Percentiles rank a stretch among this genome's conserved stretches.
These are phyloP conservation scores for Ceratobasidium sp. DNA, from an alignment of 1,284 basidiomycete genomes.

Conservation along the genomic window DNA sequence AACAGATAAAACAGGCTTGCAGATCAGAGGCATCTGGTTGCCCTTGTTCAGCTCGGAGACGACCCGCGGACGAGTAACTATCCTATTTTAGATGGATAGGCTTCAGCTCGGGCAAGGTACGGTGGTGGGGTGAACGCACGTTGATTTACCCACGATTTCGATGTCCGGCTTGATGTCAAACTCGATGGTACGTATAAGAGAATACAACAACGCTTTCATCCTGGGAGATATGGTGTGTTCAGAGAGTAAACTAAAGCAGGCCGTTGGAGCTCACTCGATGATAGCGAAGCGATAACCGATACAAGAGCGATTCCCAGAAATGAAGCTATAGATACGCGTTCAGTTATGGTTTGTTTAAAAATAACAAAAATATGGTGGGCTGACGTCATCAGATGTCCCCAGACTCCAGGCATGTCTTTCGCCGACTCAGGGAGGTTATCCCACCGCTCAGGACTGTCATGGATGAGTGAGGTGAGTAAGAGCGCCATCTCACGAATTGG, in stretches of 20 bases:
- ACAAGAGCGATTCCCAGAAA: not conserved
- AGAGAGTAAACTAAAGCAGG: not conserved
- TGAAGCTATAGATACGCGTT: not conserved
- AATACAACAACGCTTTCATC: constrained; percentile 36
- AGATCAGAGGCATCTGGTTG: constrained; percentile 34
- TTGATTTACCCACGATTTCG: constrained; percentile 17
- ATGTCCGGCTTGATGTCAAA: constrained; percentile 21
- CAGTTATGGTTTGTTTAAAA: not conserved
- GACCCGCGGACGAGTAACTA: constrained; percentile 41
- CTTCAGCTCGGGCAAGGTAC: not conserved
- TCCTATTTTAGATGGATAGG: not conserved
- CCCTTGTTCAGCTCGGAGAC: constrained; percentile 30
- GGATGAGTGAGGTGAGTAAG: not conserved
- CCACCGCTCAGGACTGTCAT: constrained; percentile 47
- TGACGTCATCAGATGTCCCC: constrained; percentile 43
- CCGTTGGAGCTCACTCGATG: constrained; percentile 21
- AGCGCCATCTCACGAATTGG: not conserved
- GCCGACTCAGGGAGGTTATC: constrained; percentile 38
- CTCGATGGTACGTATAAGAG: constrained; percentile 27
- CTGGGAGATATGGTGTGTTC: not conserved
- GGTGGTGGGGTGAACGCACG: not conserved
- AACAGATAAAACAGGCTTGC: not conserved
- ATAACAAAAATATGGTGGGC: not conserved
- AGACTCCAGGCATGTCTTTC: constrained; percentile 45
- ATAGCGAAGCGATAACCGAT: constrained; percentile 23